phyloP scores from a whole-genome alignment of 805 yeast genomes.

The Kluyveromyces wickerhamii region DNA sequence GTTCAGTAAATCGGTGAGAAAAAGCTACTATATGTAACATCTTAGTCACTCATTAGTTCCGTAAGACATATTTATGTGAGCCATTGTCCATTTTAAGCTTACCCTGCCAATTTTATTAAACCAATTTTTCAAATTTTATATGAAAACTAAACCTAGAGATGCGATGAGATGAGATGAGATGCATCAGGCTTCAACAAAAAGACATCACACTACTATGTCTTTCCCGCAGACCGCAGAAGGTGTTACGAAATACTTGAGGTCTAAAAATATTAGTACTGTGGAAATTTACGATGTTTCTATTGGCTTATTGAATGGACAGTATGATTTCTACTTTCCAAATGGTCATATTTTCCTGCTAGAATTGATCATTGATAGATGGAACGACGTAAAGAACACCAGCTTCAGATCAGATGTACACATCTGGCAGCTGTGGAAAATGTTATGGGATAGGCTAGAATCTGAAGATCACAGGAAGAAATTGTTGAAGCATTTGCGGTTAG shows the following conservation, averaged over 20 bases:
- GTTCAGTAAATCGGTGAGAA: no score
- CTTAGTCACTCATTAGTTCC: no score
- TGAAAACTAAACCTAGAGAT: background rate
- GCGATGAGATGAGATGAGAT: constrained; percentile 1
- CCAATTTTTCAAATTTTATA: no score
- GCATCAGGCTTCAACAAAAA: background rate
- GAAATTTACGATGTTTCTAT: constrained; percentile 35
- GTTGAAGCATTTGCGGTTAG: constrained; percentile 36
- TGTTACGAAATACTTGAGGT: constrained; percentile 50
- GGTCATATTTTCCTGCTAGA: constrained; percentile 48
- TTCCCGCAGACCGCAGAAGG: constrained; percentile 15
- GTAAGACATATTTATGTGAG: no score
- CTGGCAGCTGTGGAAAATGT: constrained; percentile 44
- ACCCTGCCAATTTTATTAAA: no score
- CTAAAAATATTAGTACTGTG: constrained; percentile 38
- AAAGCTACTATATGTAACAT: no score
- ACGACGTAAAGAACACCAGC: constrained; percentile 35
- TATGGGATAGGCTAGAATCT: constrained; percentile 31
- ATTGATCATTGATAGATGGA: constrained; percentile 51
- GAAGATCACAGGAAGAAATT: constrained; percentile 33
- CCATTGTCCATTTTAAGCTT: no score
- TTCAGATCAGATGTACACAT: constrained; percentile 38
- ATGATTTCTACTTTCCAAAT: constrained; percentile 45
- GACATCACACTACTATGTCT: background rate
- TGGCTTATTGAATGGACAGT: constrained; percentile 29